Percentiles rank a stretch among this genome's conserved stretches.
Evolutionary conservation across 1,284 basidiomycete genomes (phyloP).

Genomic region (Schizopora paradoxa): DNA sequence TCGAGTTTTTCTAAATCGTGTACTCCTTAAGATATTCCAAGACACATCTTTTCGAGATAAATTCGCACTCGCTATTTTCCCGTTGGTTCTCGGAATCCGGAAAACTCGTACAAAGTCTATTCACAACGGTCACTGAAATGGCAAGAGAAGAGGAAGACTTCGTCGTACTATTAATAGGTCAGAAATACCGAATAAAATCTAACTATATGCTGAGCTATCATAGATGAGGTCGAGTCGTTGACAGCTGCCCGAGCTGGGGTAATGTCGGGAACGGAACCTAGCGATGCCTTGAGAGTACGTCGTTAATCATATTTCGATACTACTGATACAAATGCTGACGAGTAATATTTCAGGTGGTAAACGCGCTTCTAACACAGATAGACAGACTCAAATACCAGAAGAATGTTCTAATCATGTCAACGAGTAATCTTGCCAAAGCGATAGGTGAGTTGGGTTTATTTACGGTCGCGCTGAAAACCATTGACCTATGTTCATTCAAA

Average conservation of each 20-base stretch:
- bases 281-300: constrained; percentile 85
- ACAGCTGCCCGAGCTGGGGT: constrained; percentile 93
- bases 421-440: constrained; percentile 90
- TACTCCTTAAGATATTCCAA: constrained; percentile 65
- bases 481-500: constrained; percentile 27
- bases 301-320: background rate
- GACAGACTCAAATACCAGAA: constrained; percentile 92
- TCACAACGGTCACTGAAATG: constrained; percentile 84
- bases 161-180: constrained; percentile 92
- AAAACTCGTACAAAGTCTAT: constrained; percentile 94
- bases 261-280: constrained; percentile 90
- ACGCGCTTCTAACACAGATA: constrained; percentile 93
- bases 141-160: constrained; percentile 87
- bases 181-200: constrained; percentile 9
- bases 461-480: background rate
- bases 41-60: constrained; percentile 92
- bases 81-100: constrained; percentile 99
- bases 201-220: constrained; percentile 10
- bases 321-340: background rate
- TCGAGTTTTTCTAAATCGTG: background rate
- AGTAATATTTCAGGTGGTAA: constrained; percentile 73
- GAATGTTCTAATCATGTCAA: constrained; percentile 95
- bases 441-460: constrained; percentile 89
- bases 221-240: constrained; percentile 95
- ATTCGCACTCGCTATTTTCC: constrained; percentile 93